Evolutionary conservation across 2,329 filamentous ascomycete species (phyloP), one percentile per base, ranked within the genome.

Genomic region (Phaeosphaeria sp.): DNA sequence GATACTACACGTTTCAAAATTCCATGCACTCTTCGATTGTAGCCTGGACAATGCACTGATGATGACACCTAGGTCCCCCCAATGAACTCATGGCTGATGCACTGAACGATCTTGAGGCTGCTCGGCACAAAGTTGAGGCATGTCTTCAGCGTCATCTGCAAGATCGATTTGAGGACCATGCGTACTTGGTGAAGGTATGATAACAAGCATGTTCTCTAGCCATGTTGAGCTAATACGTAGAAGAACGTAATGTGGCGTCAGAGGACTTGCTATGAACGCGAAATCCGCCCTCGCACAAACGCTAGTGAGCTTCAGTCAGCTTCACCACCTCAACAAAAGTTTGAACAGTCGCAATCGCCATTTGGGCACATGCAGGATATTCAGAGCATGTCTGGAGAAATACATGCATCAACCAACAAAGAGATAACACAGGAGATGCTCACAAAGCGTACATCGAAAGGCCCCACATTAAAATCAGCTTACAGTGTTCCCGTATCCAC

Each of bases 321-420:
- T 9, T 33, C 45, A 5, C 51, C 6, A 48, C 50, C 53, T 24
- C 51, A 56, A 8, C 51, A 61, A n/a, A 56, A 51, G 39, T 65
- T 58, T 33, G 18, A 65, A 6, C 71, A 74, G 44, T 17, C 52
- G 3, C 45, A 39, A 22, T 72, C 71, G 5, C 70, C 71, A 5
- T 74, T 73, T 45, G 47, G 47, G 13, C 22, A 55, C n/a, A 68
- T 73, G 63, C 30, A 47, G 15, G 15, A 61, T 17, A 62, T 67
- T 22, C 66, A 71, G 22, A 44, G 58, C 15, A 49, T 55, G 11
- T 59, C 55, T 25, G 52, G 52, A 13, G 53, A 56, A 4, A 59
- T 39, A 7, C 20, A 15, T 13, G 47, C 45, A n/a, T 54, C 53
- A 20, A 22, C 21, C n/a, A 17, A 51, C 4, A 48, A 42, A 21